A percentile compares a stretch with the other conserved stretches of the same genome.
These are phyloP conservation scores for Baorangia bicolor DNA, from an alignment of 768 basidiomycete species.

Conservation along the genomic window DNA sequence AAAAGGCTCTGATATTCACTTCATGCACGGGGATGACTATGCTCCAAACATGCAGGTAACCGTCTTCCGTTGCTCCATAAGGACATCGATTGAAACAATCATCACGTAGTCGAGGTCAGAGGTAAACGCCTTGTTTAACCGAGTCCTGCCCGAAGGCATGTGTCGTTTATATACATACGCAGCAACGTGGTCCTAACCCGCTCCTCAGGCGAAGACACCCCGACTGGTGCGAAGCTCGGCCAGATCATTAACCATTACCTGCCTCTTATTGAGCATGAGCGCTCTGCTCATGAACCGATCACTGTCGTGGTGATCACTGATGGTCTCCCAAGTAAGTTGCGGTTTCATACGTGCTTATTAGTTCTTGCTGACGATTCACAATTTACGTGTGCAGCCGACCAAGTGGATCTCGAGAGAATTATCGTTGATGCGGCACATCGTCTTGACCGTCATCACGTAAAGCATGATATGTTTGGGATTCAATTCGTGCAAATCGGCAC, in stretches of 20 bases:
- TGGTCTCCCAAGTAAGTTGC: slow-evolving; percentile 39
- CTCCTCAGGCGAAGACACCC: slow-evolving; percentile 34
- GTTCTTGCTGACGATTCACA: not conserved
- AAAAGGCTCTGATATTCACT: slow-evolving; percentile 42
- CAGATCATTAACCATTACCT: slow-evolving; percentile 39
- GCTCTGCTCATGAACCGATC: slow-evolving; percentile 35
- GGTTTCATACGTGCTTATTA: not conserved
- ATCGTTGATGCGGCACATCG: slow-evolving; percentile 39
- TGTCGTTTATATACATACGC: not conserved
- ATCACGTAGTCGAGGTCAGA: slow-evolving; percentile 20
- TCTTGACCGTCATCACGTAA: slow-evolving; percentile 37
- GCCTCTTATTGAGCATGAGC: slow-evolving; percentile 29
- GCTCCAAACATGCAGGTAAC: slow-evolving; percentile 28
- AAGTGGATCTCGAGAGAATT: slow-evolving; percentile 24
- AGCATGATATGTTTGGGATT: slow-evolving; percentile 41
- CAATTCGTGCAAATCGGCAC: slow-evolving; percentile 49
- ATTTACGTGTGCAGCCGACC: slow-evolving; percentile 26
- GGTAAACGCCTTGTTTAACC: slow-evolving; percentile 27
- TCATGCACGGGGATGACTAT: slow-evolving; percentile 38
- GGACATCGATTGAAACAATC: not conserved
- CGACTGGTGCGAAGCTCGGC: slow-evolving; percentile 37
- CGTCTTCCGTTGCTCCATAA: not conserved
- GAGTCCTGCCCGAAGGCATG: slow-evolving; percentile 24
- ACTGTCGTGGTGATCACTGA: slow-evolving; percentile 39
- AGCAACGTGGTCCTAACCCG: not conserved